Evolutionary conservation across 2,329 filamentous ascomycete species (phyloP), one percentile per base, ranked within the genome.

Genomic region (Hypoxylon sp.): DNA sequence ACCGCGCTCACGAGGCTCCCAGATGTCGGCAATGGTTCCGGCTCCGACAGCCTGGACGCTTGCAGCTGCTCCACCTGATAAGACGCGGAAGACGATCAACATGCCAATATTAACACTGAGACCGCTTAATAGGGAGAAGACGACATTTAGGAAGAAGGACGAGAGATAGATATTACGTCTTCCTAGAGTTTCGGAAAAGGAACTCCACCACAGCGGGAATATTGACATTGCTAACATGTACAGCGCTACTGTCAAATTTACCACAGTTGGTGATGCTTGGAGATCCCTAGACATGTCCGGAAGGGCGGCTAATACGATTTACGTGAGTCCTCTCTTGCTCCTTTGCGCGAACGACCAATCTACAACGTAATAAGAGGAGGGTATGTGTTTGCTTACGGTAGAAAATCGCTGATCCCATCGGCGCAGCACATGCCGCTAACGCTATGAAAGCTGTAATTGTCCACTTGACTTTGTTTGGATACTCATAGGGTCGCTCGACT

Each of bases 151-250:
- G 22, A 84, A 77, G 78, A 96, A 96, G 0, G 92, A 94, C 35
- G 87, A 80, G 33, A 97, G 80, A 77, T 95, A 96, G 72, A 97
- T 91, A n/a, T 89, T 90, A 22, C 93, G 88, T 44, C 93, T 88
- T 11, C 93, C 93, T 0, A 88, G 80, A 0, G 83, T 84, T 73
- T 96, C 93, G 8, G 91, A 93, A 75, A 96, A 94, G 1, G 90
- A 91, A 0, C 91, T 93, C 92, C 92, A 96, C 93, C 93, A 96
- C 0, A 97, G 84, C 0, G 93, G 93, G 72, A 94, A 95, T 48
- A 96, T 93, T 61, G 90, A 88, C 92, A 96, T 93, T 73, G 87
- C 83, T 3, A 96, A 83, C 92, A 96, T 94, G 78, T 94, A 96
- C 63, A 95, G 80, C 0, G 93, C 91, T 0, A 96, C 87, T 0